phyloP scores from a whole-genome alignment of 2,329 filamentous ascomycete species.

The Podosphaera xanthii region DNA sequence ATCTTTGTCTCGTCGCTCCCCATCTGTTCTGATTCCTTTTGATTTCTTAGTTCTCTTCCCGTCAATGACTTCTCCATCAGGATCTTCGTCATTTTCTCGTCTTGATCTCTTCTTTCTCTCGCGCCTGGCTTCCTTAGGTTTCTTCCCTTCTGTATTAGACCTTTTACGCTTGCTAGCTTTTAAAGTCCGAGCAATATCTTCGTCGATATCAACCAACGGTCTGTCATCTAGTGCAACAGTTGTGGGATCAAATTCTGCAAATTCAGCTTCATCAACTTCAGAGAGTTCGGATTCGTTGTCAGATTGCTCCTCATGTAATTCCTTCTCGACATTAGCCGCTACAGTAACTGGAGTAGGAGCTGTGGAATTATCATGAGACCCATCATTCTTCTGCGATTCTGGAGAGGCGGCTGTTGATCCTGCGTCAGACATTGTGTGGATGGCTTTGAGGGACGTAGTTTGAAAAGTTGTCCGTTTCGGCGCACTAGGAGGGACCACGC shows the following conservation, averaged over 20 bases:
- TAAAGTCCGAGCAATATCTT: conserved; percentile 37
- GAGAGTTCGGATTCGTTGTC: conserved; percentile 32
- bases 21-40: conserved; percentile 21
- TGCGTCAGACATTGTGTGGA: conserved; percentile 13
- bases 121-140: conserved; percentile 40
- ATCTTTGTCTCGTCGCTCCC: conserved; percentile 15
- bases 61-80: conserved; percentile 27
- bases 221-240: conserved; percentile 39
- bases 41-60: conserved; percentile 25
- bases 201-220: conserved; percentile 38
- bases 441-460: not conserved
- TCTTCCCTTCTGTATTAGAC: conserved; percentile 41
- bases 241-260: conserved; percentile 44
- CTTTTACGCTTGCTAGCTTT: conserved; percentile 46
- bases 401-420: conserved; percentile 10
- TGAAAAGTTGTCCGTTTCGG: not conserved
- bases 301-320: conserved; percentile 16
- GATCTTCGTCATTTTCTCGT: conserved; percentile 22
- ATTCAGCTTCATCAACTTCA: conserved; percentile 46
- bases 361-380: conserved; percentile 7
- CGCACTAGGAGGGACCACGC: too few species aligned
- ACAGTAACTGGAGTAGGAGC: conserved; percentile 9
- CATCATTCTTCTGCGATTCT: conserved; percentile 8
- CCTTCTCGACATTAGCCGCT: conserved; percentile 13
- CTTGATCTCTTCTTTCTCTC: conserved; percentile 46